A percentile compares a stretch with the other conserved stretches of the same genome.
phyloP scores from a whole-genome alignment of 768 basidiomycete genomes.

The Jaapia argillacea region DNA sequence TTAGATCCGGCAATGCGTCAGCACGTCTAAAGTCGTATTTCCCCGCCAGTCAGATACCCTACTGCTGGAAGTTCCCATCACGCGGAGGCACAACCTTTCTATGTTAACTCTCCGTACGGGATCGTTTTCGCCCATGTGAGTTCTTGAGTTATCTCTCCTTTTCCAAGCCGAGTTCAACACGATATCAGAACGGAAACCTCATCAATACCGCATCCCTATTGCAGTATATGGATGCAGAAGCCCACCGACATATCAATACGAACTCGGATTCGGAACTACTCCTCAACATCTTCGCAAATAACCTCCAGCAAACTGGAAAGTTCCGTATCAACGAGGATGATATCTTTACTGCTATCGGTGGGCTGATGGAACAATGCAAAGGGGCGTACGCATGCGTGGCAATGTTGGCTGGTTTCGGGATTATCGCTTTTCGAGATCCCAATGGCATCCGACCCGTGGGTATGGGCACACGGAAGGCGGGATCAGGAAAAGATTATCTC shows the following conservation, averaged over 20 bases:
- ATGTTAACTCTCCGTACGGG: conserved; percentile 99
- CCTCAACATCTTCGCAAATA: conserved; percentile 95
- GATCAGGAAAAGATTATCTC: conserved; percentile 72
- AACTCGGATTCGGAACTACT: conserved; percentile 96
- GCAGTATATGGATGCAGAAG: conserved; percentile 90
- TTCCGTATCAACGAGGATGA: conserved; percentile 99
- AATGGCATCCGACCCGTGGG: conserved; percentile 95
- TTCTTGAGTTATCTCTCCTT: conserved; percentile 6
- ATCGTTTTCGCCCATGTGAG: conserved; percentile 95
- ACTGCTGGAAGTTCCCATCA: conserved; percentile 96
- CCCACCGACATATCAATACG: conserved; percentile 98
- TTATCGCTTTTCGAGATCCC: conserved; percentile 96
- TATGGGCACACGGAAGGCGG: conserved; percentile 57
- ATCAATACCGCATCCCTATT: conserved; percentile 87
- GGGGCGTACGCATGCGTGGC: conserved; percentile 96
- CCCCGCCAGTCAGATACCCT: conserved; percentile 77
- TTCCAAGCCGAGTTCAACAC: neutral
- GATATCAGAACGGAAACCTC: conserved; percentile 85
- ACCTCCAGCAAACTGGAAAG: conserved; percentile 96
- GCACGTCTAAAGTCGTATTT: neutral
- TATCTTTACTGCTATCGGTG: conserved; percentile 89
- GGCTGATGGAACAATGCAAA: conserved; percentile 78
- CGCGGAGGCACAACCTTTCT: conserved; percentile 98
- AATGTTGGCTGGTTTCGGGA: conserved; percentile 99
- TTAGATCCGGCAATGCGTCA: neutral